Evolutionary conservation across 2,329 filamentous ascomycete genomes (phyloP), one percentile per base, ranked within the genome.

Genomic region (Sporothrix protearum): DNA sequence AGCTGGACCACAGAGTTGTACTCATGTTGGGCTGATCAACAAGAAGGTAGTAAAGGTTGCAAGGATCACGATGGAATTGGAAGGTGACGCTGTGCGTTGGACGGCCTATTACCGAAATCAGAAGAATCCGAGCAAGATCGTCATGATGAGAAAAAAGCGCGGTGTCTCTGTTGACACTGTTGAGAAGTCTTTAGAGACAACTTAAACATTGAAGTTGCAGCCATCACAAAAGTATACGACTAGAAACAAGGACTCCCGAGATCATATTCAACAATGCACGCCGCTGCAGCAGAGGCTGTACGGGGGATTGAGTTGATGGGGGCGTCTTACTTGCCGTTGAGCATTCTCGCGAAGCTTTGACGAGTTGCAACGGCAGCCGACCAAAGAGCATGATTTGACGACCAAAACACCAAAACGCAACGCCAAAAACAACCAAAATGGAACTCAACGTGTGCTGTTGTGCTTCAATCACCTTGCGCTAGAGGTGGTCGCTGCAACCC

Each of bases 381-480:
- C 36, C n/a, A 36, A n/a, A 63, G 36, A 22, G 33, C 45, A 9
- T 22, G 22, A 28, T 16, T 25, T 7, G 16, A 49, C 16, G 12
- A 19, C 4, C 2, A 16, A 22, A 61, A 19, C 3, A 22, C 30
- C 36, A 42, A 63, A 16, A 42, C 36, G 28, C 14, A 59, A n/a
- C 8, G 28, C 5, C 14, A 42, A 8, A 63, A 9, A 57, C 55
- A 59, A 25, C n/a, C 49, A 53, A 53, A 53, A 12, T n/a, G 36
- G 42, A 47, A 12, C 39, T 28, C 33, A 9, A 1, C 16, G 63
- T 49, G 49, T 14, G 49, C 49, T 28, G 12, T 14, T 53, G 49
- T 53, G 49, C 42, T 66, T 49, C 63, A 66, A 49, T 22, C 61
- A 66, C 42, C 16, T 45, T 33, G 25, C 63, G 63, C 63, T 66